phyloP scores from a whole-genome alignment of 176 grass and related monocot genomes.

The Musa itinerans region DNA sequence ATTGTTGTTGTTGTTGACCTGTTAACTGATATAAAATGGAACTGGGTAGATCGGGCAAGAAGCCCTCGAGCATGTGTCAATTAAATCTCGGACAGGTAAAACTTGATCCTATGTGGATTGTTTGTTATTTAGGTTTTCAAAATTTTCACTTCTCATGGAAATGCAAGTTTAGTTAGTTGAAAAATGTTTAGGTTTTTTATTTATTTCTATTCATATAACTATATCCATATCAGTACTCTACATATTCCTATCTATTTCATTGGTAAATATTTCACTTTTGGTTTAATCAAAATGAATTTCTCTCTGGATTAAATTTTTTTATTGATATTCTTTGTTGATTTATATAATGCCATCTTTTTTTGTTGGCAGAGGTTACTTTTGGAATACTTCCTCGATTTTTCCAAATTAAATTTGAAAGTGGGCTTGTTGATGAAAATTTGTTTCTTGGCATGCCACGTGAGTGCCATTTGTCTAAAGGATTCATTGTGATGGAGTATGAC shows the following conservation, averaged over 20 bases:
- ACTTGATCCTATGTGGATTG: too few relatives aligned
- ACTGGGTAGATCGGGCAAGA: too few relatives aligned
- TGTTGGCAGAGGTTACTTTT: constrained; percentile 49
- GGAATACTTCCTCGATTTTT: constrained; percentile 80
- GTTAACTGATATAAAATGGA: too few relatives aligned
- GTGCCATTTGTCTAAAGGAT: constrained; percentile 53
- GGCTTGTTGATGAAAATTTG: constrained; percentile 64
- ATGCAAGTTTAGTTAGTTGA: neutral
- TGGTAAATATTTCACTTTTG: neutral
- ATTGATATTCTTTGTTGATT: neutral
- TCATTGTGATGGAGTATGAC: constrained; percentile 64
- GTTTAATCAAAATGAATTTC: neutral
- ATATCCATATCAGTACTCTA: too few relatives aligned
- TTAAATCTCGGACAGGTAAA: too few relatives aligned
- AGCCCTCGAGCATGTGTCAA: neutral
- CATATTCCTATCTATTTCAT: neutral
- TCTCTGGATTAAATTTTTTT: neutral
- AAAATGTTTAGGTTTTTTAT: neutral
- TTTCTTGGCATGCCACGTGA: constrained; percentile 69
- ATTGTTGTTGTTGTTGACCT: too few relatives aligned
- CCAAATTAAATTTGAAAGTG: constrained; percentile 88
- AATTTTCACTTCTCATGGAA: neutral
- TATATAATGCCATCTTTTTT: neutral
- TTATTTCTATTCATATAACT: too few relatives aligned
- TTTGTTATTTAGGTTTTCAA: neutral